These are phyloP conservation scores for Ogataea trehaloabstinens DNA, from an alignment of 805 yeast genomes.

Conservation along the genomic window DNA sequence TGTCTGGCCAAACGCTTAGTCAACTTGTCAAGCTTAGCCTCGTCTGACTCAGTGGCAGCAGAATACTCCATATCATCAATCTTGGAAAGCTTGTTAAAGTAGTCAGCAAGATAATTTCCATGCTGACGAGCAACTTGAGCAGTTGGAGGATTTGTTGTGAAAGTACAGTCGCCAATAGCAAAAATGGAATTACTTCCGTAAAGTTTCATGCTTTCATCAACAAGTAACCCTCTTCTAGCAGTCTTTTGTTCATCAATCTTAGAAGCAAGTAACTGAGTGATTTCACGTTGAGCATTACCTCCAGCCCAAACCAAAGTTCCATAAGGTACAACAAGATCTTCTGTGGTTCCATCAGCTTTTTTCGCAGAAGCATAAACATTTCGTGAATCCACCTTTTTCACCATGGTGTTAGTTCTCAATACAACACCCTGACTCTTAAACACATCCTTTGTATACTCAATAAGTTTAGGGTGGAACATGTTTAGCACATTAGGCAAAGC, in stretches of 20 bases:
- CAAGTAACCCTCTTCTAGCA: slow-evolving; percentile 85
- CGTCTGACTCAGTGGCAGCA: slow-evolving; percentile 38
- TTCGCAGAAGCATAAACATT: slow-evolving; percentile 69
- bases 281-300: slow-evolving; percentile 85
- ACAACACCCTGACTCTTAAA: slow-evolving; percentile 65
- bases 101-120: slow-evolving; percentile 74
- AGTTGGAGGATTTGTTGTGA: slow-evolving; percentile 87
- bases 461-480: slow-evolving; percentile 65
- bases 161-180: slow-evolving; percentile 92
- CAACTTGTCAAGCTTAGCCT: slow-evolving; percentile 42
- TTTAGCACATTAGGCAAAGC: slow-evolving; percentile 85
- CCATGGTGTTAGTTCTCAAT: slow-evolving; percentile 80
- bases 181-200: slow-evolving; percentile 76
- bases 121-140: slow-evolving; percentile 97
- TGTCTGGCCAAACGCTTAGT: slow-evolving; percentile 42
- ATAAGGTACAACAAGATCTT: slow-evolving; percentile 63
- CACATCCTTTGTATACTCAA: slow-evolving; percentile 75
- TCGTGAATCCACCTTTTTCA: slow-evolving; percentile 73
- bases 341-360: slow-evolving; percentile 61
- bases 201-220: slow-evolving; percentile 76
- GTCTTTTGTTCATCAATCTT: slow-evolving; percentile 72
- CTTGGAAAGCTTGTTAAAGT: slow-evolving; percentile 62
- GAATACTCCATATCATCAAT: slow-evolving; percentile 55
- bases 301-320: slow-evolving; percentile 96
- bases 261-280: slow-evolving; percentile 62